These are phyloP conservation scores for Triangularia verruculosa DNA, from an alignment of 2,329 filamentous ascomycete species.

Conservation along the genomic window DNA sequence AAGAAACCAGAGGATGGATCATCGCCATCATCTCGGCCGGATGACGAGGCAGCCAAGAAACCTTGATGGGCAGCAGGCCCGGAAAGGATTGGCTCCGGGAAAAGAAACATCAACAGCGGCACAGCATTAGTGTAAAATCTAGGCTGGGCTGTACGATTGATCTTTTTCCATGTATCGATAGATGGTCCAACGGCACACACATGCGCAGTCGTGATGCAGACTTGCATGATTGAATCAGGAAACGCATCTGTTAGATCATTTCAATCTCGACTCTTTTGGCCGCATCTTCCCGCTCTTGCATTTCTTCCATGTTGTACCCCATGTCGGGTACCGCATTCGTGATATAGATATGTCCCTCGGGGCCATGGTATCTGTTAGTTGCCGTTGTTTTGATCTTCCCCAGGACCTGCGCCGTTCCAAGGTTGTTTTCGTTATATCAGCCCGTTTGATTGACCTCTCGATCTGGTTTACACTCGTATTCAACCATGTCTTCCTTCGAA, in stretches of 20 bases:
- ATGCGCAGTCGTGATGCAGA: not conserved
- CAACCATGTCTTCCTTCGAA: not conserved
- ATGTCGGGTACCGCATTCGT: not conserved
- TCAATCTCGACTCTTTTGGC: not conserved
- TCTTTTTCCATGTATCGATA: not conserved
- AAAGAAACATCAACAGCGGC: not conserved
- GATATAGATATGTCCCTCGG: not conserved
- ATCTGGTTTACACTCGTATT: not conserved
- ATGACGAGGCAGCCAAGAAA: not conserved
- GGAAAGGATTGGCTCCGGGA: not conserved
- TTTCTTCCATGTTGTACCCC: not conserved
- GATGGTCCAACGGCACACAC: not conserved
- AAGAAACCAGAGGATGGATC: not conserved
- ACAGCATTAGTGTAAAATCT: not conserved
- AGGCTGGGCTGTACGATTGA: not conserved
- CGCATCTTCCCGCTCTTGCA: not conserved
- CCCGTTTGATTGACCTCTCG: not conserved
- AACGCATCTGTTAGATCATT: not conserved
- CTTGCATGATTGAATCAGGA: not conserved
- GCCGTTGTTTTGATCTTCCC: not conserved
- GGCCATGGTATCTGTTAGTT: not conserved
- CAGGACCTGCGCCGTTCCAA: not conserved
- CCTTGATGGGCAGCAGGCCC: not conserved
- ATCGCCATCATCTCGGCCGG: not conserved
- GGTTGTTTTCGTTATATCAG: not conserved